Evolutionary conservation across 768 basidiomycete genomes (phyloP).

Genomic region (Amylocystis lapponica): DNA sequence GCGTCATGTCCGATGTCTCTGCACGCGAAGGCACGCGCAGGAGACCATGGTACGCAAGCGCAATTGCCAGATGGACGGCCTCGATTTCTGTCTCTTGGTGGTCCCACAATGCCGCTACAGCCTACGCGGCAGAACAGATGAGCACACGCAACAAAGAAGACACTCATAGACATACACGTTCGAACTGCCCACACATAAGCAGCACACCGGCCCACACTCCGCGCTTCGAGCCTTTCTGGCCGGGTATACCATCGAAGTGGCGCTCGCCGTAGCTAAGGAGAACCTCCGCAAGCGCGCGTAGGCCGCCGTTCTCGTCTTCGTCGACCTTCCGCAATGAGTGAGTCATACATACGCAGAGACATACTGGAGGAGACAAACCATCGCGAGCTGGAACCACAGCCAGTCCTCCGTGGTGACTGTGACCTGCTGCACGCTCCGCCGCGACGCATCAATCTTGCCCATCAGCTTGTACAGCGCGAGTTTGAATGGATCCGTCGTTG

Average conservation of each 20-base stretch:
- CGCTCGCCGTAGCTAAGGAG: conserved; percentile 74
- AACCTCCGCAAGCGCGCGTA: conserved; percentile 69
- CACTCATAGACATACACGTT: conserved; percentile 51
- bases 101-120: conserved; percentile 86
- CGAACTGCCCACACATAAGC: conserved; percentile 91
- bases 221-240: conserved; percentile 50
- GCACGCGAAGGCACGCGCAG: conserved; percentile 76
- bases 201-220: conserved; percentile 81
- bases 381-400: conserved; percentile 94
- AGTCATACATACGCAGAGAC: background rate
- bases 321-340: conserved; percentile 48
- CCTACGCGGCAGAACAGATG: conserved; percentile 37
- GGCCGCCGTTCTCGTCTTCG: conserved; percentile 75
- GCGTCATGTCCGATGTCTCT: conserved; percentile 81
- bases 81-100: conserved; percentile 85
- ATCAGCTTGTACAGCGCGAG: conserved; percentile 93
- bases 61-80: conserved; percentile 90
- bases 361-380: conserved; percentile 39
- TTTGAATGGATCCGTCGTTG: conserved; percentile 91
- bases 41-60: conserved; percentile 88
- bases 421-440: conserved; percentile 75
- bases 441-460: conserved; percentile 81
- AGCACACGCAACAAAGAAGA: background rate
- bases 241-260: conserved; percentile 68
- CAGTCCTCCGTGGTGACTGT: conserved; percentile 95